Evolutionary conservation across 257 asterid genomes (phyloP).

Genomic region (Nicotiana paniculata): DNA sequence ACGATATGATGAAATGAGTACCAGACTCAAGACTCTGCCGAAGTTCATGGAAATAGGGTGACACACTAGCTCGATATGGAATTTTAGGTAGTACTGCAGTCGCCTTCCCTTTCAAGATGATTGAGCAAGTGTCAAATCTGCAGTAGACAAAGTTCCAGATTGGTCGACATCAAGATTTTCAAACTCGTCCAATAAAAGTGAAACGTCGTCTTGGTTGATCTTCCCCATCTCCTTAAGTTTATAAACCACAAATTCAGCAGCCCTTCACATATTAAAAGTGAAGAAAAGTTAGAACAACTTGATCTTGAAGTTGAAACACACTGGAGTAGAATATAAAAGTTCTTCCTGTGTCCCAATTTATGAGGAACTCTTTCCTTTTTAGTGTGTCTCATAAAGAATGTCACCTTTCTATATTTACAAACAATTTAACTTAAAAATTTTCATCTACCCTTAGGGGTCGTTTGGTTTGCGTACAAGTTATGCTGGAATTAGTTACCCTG

Average conservation of each 20-base stretch:
- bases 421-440: too few species aligned
- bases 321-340: neutral
- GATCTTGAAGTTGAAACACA: neutral
- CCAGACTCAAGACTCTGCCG: neutral
- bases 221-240: conserved; percentile 96
- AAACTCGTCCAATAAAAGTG: conserved; percentile 53
- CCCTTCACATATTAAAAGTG: conserved; percentile 28
- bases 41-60: neutral
- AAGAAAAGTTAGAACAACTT: neutral
- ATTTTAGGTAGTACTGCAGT: neutral
- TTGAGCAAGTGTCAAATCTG: conserved; percentile 66
- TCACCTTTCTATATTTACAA: too few species aligned
- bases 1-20: neutral
- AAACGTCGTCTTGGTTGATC: conserved; percentile 63
- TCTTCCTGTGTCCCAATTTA: neutral
- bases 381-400: neutral
- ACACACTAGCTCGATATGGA: neutral
- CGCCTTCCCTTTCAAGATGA: conserved; percentile 15
- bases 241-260: conserved; percentile 67
- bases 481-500: too few species aligned
- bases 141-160: conserved; percentile 68
- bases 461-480: too few species aligned
- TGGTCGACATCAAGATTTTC: conserved; percentile 78
- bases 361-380: neutral
- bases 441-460: too few species aligned